A percentile compares a stretch with the other conserved stretches of the same genome.
These are phyloP conservation scores for Trichophyton benhamiae DNA, from an alignment of 2,329 filamentous ascomycete species.

Conservation along the genomic window DNA sequence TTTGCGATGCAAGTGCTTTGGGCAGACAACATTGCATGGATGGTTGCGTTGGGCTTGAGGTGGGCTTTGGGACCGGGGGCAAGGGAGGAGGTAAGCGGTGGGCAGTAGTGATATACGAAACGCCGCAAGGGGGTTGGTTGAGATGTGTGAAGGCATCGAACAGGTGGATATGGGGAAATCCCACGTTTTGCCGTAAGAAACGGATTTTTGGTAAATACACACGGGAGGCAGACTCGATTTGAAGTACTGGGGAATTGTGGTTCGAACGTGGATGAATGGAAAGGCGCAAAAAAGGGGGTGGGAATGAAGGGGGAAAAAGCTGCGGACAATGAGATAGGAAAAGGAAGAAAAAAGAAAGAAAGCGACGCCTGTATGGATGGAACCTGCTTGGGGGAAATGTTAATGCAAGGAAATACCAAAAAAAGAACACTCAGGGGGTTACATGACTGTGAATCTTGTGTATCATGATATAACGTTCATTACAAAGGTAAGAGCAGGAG, in stretches of 20 bases:
- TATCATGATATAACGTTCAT: conserved; percentile 26
- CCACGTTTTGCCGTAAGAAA: background rate
- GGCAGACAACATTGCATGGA: background rate
- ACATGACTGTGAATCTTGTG: conserved; percentile 39
- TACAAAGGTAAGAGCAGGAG: conserved; percentile 14
- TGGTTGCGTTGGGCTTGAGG: background rate
- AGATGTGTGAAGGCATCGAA: background rate
- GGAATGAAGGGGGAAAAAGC: background rate
- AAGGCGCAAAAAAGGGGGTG: background rate
- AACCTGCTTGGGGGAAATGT: background rate
- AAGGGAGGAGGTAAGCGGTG: background rate
- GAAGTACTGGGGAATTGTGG: background rate
- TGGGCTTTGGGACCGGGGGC: background rate
- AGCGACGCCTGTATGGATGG: conserved; percentile 1
- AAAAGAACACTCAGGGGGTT: conserved; percentile 21
- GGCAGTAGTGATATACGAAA: background rate
- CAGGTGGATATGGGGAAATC: background rate
- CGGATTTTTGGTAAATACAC: conserved; percentile 1
- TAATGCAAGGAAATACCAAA: conserved; percentile 6
- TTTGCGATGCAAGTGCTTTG: background rate
- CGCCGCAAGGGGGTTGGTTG: background rate
- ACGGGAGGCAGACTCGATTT: background rate
- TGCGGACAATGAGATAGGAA: background rate
- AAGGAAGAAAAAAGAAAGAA: background rate
- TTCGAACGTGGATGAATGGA: background rate